A percentile compares a stretch with the other conserved stretches of the same genome.
These are phyloP conservation scores for Acer campestre DNA, from an alignment of 345 rosid genomes.

Conservation along the genomic window DNA sequence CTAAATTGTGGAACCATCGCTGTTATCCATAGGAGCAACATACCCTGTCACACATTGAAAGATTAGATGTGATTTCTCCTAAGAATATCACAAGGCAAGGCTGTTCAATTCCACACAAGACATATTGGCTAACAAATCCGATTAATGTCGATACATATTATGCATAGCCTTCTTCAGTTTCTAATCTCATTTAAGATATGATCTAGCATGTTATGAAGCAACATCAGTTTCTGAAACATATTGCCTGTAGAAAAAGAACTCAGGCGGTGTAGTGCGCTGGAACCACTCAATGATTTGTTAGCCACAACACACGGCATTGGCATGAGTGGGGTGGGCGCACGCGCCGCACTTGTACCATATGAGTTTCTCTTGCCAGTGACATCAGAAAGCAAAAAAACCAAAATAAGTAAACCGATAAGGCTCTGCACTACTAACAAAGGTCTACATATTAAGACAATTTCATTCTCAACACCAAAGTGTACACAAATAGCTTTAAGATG, in stretches of 20 bases:
- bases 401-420: neutral
- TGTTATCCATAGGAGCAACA: constrained; percentile 70
- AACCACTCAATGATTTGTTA: neutral
- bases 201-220: neutral
- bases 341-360: neutral
- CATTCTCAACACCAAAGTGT: too few relatives aligned
- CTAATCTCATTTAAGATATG: neutral
- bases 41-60: constrained; percentile 51
- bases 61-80: neutral
- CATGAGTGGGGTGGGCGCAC: neutral
- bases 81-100: constrained; percentile 1
- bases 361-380: neutral
- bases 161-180: neutral
- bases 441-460: too few relatives aligned
- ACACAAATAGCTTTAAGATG: too few relatives aligned
- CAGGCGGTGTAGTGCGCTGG: too few relatives aligned
- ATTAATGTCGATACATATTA: too few relatives aligned
- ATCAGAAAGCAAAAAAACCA: neutral
- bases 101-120: neutral
- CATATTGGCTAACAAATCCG: too few relatives aligned
- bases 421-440: too few relatives aligned
- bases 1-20: constrained; percentile 59
- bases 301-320: neutral
- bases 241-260: neutral
- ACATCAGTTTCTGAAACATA: neutral